Percentiles rank a stretch among this genome's conserved stretches.
Evolutionary conservation across 2,329 filamentous ascomycete species (phyloP).

Genomic region (Aspergillus quadrilineatus): DNA sequence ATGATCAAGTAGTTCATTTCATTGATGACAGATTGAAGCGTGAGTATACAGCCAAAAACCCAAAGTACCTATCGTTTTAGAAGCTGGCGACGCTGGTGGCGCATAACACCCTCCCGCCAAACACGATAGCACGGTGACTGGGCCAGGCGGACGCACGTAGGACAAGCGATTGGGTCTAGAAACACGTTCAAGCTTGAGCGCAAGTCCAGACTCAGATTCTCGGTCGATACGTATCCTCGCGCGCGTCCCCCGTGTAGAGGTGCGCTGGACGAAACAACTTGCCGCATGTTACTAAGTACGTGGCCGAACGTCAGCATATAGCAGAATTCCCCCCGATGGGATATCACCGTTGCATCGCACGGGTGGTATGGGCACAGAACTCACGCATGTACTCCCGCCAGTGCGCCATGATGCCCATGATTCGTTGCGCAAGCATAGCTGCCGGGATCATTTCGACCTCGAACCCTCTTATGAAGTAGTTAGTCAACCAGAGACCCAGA

Average conservation of each 20-base stretch:
- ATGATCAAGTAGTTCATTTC: background rate
- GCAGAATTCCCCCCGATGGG: background rate
- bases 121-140: background rate
- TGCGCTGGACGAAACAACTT: conserved; percentile 32
- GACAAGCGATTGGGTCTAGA: background rate
- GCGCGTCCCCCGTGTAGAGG: conserved; percentile 26
- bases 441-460: conserved; percentile 31
- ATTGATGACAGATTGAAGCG: background rate
- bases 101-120: background rate
- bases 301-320: conserved; percentile 13
- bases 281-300: conserved; percentile 24
- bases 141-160: background rate
- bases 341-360: conserved; percentile 6
- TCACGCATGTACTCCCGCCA: conserved; percentile 36
- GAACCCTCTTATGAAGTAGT: conserved; percentile 22
- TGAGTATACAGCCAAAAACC: background rate
- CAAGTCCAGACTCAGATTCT: conserved; percentile 16
- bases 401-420: conserved; percentile 36
- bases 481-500: background rate
- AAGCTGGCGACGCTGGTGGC: background rate
- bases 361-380: background rate
- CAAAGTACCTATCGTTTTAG: background rate
- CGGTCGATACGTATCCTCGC: conserved; percentile 3
- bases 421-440: conserved; percentile 32
- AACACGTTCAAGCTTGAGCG: background rate